These are phyloP conservation scores for Cladosporium sp. DNA, from an alignment of 2,329 filamentous ascomycete species.

Conservation along the genomic window DNA sequence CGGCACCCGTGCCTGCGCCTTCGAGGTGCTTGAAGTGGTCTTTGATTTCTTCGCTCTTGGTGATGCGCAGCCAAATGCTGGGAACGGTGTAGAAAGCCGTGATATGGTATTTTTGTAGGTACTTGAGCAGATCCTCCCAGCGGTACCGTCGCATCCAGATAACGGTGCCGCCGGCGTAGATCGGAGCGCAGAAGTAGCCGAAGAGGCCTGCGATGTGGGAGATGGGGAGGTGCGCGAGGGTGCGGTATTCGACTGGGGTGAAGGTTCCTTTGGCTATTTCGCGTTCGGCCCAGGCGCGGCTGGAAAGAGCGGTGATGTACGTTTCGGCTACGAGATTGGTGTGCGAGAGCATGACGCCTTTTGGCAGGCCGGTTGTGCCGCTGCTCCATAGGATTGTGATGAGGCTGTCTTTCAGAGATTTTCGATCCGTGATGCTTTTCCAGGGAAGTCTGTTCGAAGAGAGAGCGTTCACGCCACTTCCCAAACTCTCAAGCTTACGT, in stretches of 20 bases:
- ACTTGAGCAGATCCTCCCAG: constrained; percentile 30
- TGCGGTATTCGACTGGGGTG: constrained; percentile 18
- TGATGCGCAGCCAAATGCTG: constrained; percentile 35
- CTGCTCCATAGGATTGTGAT: constrained; percentile 44
- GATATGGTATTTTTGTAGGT: constrained; percentile 33
- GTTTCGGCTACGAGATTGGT: constrained; percentile 73
- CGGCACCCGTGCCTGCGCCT: constrained; percentile 36
- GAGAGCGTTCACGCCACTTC: constrained; percentile 29
- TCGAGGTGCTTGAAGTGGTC: constrained; percentile 31
- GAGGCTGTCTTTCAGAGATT: constrained; percentile 42
- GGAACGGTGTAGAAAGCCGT: constrained; percentile 39
- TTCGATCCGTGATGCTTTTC: constrained; percentile 49
- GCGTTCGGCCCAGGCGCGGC: constrained; percentile 20
- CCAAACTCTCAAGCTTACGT: constrained; percentile 33
- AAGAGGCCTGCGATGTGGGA: constrained; percentile 75
- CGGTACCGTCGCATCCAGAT: constrained; percentile 39
- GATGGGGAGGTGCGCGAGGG: constrained; percentile 71
- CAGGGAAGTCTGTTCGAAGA: constrained; percentile 44
- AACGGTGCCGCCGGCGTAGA: constrained; percentile 30
- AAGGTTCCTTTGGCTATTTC: constrained; percentile 24
- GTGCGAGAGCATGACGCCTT: constrained; percentile 85
- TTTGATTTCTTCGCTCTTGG: constrained; percentile 33
- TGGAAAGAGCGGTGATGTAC: constrained; percentile 20
- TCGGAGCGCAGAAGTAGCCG: constrained; percentile 35
- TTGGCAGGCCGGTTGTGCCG: constrained; percentile 65